Conservation (phyloP, 257 asterid species). For the Solanum neorickii region DNA sequence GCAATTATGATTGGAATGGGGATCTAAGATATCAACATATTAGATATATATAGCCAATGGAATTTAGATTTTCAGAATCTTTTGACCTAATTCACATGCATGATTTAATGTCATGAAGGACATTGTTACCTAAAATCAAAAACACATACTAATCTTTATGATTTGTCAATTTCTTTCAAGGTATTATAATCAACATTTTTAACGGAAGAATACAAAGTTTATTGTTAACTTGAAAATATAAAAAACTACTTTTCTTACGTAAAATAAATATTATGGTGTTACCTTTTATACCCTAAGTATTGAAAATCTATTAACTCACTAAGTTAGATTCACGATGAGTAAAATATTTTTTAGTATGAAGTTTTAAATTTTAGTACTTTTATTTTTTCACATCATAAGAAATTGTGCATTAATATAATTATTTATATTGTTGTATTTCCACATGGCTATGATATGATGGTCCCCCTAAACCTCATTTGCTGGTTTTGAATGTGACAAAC, state of each 20-base stretch:
- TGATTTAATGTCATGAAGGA: neutral
- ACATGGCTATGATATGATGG: neutral
- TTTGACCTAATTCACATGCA: neutral
- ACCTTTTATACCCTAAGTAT: neutral
- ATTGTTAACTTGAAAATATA: neutral
- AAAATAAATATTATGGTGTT: neutral
- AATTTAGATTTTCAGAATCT: neutral
- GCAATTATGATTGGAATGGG: neutral
- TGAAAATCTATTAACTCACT: neutral
- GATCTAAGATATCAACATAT: neutral
- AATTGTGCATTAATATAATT: neutral
- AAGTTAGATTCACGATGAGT: neutral
- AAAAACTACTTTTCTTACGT: neutral
- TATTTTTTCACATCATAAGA: neutral
- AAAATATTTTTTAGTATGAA: neutral
- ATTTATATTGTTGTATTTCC: neutral
- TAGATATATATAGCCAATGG: neutral
- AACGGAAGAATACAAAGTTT: neutral
- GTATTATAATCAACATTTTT: neutral
- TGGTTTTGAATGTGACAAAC: constrained; percentile 2
- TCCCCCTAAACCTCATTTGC: constrained; percentile 1
- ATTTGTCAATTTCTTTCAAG: neutral
- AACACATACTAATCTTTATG: neutral
- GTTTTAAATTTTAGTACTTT: neutral
- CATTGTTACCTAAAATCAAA: neutral